Evolutionary conservation across 371 early-diverging fungal genomes (phyloP).

Genomic region (Fennellomyces sp.): DNA sequence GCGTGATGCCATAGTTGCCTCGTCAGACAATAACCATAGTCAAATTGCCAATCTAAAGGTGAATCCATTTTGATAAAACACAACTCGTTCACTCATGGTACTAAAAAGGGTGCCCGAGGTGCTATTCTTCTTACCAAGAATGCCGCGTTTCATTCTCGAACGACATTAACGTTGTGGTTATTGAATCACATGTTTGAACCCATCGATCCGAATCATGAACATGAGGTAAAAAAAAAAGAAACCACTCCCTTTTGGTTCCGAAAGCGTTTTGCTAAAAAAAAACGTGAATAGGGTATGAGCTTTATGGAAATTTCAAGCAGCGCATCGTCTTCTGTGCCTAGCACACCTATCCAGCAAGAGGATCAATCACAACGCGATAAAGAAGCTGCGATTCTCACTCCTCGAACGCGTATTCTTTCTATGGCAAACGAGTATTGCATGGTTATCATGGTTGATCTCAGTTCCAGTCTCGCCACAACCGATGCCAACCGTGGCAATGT

Average conservation of each 20-base stretch:
- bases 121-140: slow-evolving; percentile 14
- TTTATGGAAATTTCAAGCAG: slow-evolving; percentile 6
- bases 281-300: neutral
- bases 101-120: slow-evolving; percentile 7
- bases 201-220: slow-evolving; percentile 4
- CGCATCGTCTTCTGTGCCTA: neutral
- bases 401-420: slow-evolving; percentile 64
- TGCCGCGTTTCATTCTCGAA: slow-evolving; percentile 2
- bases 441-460: slow-evolving; percentile 73
- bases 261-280: neutral
- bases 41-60: neutral
- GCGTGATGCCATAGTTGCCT: too few species aligned
- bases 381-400: slow-evolving; percentile 53
- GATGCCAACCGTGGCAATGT: slow-evolving; percentile 56
- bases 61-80: neutral
- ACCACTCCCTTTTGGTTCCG: too few species aligned
- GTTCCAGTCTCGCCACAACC: slow-evolving; percentile 71
- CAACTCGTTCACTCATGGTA: neutral
- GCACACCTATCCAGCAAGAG: neutral
- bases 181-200: slow-evolving; percentile 14
- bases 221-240: slow-evolving; percentile 11
- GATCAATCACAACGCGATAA: neutral
- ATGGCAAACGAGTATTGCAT: slow-evolving; percentile 61
- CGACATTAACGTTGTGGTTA: slow-evolving; percentile 15
- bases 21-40: neutral